Base-by-base conservation (phyloP, 306 rosid species). In the Castanopsis chinensis region DNA sequence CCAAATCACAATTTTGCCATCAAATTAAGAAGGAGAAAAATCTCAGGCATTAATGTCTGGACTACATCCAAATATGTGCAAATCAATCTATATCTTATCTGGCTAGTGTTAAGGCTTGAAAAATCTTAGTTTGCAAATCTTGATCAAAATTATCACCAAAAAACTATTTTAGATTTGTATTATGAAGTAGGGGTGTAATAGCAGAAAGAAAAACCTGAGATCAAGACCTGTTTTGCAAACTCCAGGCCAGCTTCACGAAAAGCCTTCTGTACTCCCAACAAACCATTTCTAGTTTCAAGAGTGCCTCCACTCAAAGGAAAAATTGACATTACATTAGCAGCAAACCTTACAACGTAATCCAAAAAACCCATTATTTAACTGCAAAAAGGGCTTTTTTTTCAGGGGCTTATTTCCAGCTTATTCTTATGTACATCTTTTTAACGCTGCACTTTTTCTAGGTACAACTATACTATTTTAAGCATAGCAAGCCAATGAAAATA, bases 211-310 rank as follows among this genome's bases (percentile, higher is more conserved):
- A 90, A 89, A 87, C 94, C 92, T 90, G 94, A 83, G 88, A 84
- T 87, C 81, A 91, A 86, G 88, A 95, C 99, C 98, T 95, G 99
- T 93, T 95, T 95, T 41, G 99, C 83, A 81, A 95, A 95, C 75
- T 88, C 21, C 96, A 95, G 86, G 82, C 96, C 98, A 83, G 98
- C 97, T 73, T 95, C 97, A 30, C 99, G 99, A 72, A 95, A 95
- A 82, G 99, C 99, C 91, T 91, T 95, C 82, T 95, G 99, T 51
- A 93, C 99, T 88, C 93, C 99, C 80, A 95, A 75, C 51, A 95
- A 88, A 78, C 99, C 99, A 74, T 95, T 95, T 80, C 99, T 85
- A 74, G 99, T 95, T 89, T 95, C 99, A 56, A 98, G 97, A 80
- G 99, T 95, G 79, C 96, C 98, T 78, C 99, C 99, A 84, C 99